Evolutionary conservation across 1,139 yeast genomes (phyloP).

Genomic region (Yarrowia galli): DNA sequence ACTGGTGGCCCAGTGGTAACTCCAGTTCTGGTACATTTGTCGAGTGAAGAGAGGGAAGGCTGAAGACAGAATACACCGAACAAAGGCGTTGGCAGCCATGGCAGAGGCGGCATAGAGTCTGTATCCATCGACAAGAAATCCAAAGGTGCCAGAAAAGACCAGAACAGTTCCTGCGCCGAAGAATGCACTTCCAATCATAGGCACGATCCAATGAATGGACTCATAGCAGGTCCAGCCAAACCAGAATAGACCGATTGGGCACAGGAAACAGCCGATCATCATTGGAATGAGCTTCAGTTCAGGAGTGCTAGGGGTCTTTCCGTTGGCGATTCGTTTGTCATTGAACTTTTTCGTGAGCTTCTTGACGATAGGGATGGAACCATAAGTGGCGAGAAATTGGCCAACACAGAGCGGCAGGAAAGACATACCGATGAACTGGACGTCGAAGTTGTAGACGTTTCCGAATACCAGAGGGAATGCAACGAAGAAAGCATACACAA

Average conservation of each 20-base stretch:
- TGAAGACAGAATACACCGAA: conserved; percentile 65
- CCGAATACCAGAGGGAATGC: conserved; percentile 65
- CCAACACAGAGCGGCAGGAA: conserved; percentile 64
- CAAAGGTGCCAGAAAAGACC: conserved; percentile 15
- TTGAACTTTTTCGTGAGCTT: conserved; percentile 38
- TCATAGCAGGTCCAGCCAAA: conserved; percentile 79
- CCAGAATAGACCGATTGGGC: conserved; percentile 70
- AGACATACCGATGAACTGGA: conserved; percentile 56
- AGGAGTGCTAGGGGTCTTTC: conserved; percentile 49
- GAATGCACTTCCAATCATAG: conserved; percentile 51
- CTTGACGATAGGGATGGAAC: conserved; percentile 43
- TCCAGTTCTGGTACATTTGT: conserved; percentile 50
- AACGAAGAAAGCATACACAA: conserved; percentile 67
- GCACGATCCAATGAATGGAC: conserved; percentile 80
- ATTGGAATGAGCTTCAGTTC: conserved; percentile 78
- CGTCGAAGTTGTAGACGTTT: conserved; percentile 57
- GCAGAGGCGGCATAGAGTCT: conserved; percentile 56
- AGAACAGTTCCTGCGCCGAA: conserved; percentile 64
- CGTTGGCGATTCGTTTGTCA: conserved; percentile 40
- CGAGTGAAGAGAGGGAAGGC: conserved; percentile 55
- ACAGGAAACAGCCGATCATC: conserved; percentile 67
- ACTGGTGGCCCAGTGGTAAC: conserved; percentile 74
- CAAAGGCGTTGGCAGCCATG: conserved; percentile 68
- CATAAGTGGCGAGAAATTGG: conserved; percentile 45
- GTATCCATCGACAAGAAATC: conserved; percentile 27